Percentiles rank a stretch among this genome's conserved stretches.
phyloP scores from a whole-genome alignment of 306 rosid species.

The Urtica urens region DNA sequence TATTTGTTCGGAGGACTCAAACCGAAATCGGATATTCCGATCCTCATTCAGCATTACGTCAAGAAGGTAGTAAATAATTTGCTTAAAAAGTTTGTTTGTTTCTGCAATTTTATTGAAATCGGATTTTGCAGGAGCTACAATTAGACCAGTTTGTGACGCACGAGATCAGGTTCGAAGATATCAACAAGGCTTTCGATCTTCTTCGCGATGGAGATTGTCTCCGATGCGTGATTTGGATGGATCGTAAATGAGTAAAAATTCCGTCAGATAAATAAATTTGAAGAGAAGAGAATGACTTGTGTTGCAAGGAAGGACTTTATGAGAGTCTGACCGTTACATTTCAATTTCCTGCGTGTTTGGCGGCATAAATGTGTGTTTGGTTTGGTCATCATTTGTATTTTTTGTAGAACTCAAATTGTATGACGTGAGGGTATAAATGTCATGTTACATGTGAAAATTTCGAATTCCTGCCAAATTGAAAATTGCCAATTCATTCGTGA shows the following conservation, averaged over 20 bases:
- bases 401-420: too few species aligned
- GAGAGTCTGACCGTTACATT: too few species aligned
- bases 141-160: slow-evolving; percentile 76
- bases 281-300: too few species aligned
- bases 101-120: background rate
- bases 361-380: too few species aligned
- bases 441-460: too few species aligned
- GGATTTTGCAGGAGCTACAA: slow-evolving; percentile 40
- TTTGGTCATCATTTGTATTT: too few species aligned
- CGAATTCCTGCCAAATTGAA: too few species aligned
- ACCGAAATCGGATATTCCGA: slow-evolving; percentile 60
- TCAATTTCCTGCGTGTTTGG: too few species aligned
- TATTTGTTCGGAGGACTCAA: slow-evolving; percentile 75
- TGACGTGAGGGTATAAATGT: too few species aligned
- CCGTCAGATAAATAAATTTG: too few species aligned
- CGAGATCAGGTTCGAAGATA: slow-evolving; percentile 57
- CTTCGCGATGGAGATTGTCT: slow-evolving; percentile 49
- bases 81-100: background rate
- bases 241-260: slow-evolving; percentile 2
- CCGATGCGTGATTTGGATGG: slow-evolving; percentile 61
- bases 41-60: slow-evolving; percentile 52
- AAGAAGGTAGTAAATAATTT: slow-evolving; percentile 54
- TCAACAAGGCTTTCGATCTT: slow-evolving; percentile 67
- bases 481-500: too few species aligned
- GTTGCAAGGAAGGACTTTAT: too few species aligned